Percentiles rank a stretch among this genome's conserved stretches.
Evolutionary conservation across 2,329 filamentous ascomycete species (phyloP).

Genomic region (Aspergillus caelatus): DNA sequence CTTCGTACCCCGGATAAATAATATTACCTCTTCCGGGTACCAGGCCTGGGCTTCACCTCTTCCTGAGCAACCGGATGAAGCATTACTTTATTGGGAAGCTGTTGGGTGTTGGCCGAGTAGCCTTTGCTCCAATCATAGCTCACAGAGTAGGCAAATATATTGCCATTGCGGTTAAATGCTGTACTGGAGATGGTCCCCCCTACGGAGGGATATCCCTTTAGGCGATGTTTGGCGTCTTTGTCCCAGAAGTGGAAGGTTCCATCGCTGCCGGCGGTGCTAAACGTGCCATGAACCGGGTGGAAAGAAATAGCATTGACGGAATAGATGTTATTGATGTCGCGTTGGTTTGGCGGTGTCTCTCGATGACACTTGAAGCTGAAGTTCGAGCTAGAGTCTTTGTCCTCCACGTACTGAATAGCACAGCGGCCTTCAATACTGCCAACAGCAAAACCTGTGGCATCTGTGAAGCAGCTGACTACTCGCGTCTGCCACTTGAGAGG

Average conservation of each 20-base stretch:
- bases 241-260: conserved; percentile 84
- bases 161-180: conserved; percentile 85
- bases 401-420: conserved; percentile 97
- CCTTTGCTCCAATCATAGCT: conserved; percentile 99
- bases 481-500: conserved; percentile 98
- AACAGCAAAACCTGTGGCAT: conserved; percentile 89
- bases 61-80: conserved; percentile 74
- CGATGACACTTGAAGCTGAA: conserved; percentile 99
- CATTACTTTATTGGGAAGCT: conserved; percentile 76
- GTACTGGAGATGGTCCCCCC: conserved; percentile 87
- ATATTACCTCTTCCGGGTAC: conserved; percentile 45
- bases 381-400: conserved; percentile 88
- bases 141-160: conserved; percentile 83
- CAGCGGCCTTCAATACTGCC: conserved; percentile 96
- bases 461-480: conserved; percentile 91
- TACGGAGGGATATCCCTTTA: conserved; percentile 84
- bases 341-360: conserved; percentile 65
- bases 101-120: conserved; percentile 78
- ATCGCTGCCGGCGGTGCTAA: conserved; percentile 92
- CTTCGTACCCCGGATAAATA: conserved; percentile 6
- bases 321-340: conserved; percentile 83
- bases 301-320: conserved; percentile 97
- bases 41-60: conserved; percentile 62
- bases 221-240: conserved; percentile 83
- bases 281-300: conserved; percentile 96